phyloP scores from a whole-genome alignment of 2,329 filamentous ascomycete genomes.

The Sporothrix dimorphospora region DNA sequence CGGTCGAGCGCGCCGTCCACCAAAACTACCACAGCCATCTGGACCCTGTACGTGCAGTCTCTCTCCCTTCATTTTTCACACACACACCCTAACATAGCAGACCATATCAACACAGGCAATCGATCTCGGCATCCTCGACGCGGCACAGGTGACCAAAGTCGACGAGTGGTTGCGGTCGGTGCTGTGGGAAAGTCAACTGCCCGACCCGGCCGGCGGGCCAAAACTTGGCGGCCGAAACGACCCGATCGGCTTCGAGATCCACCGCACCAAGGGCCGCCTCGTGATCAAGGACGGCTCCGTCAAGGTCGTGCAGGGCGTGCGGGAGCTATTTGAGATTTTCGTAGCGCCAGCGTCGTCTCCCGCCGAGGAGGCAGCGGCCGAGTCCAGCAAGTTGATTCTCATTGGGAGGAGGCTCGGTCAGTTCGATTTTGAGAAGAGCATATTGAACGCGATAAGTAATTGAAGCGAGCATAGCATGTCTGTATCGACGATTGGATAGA shows the following conservation, averaged over 20 bases:
- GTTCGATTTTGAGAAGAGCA: slow-evolving; percentile 55
- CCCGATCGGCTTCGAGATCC: slow-evolving; percentile 69
- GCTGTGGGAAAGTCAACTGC: slow-evolving; percentile 77
- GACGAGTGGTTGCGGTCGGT: slow-evolving; percentile 83
- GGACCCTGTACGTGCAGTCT: slow-evolving; percentile 67
- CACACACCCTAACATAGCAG: slow-evolving; percentile 46
- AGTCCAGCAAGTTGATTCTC: slow-evolving; percentile 62
- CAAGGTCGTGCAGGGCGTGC: slow-evolving; percentile 86
- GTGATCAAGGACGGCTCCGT: slow-evolving; percentile 64
- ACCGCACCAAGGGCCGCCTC: slow-evolving; percentile 83
- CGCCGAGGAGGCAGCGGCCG: slow-evolving; percentile 36
- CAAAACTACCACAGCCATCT: slow-evolving; percentile 77
- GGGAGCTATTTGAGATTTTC: slow-evolving; percentile 90
- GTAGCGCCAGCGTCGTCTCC: slow-evolving; percentile 54
- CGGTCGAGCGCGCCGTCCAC: slow-evolving; percentile 70
- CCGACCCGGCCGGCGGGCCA: slow-evolving; percentile 39
- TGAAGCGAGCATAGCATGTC: neutral
- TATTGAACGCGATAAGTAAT: slow-evolving; percentile 30
- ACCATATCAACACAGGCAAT: slow-evolving; percentile 84
- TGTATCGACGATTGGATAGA: neutral
- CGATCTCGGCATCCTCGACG: slow-evolving; percentile 61
- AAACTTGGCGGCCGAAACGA: slow-evolving; percentile 30
- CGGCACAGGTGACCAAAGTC: slow-evolving; percentile 62
- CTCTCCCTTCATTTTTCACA: neutral
- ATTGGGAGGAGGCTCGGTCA: slow-evolving; percentile 61